Evolutionary conservation across 2,329 filamentous ascomycete genomes (phyloP).

Genomic region (Clonostachys chloroleuca): DNA sequence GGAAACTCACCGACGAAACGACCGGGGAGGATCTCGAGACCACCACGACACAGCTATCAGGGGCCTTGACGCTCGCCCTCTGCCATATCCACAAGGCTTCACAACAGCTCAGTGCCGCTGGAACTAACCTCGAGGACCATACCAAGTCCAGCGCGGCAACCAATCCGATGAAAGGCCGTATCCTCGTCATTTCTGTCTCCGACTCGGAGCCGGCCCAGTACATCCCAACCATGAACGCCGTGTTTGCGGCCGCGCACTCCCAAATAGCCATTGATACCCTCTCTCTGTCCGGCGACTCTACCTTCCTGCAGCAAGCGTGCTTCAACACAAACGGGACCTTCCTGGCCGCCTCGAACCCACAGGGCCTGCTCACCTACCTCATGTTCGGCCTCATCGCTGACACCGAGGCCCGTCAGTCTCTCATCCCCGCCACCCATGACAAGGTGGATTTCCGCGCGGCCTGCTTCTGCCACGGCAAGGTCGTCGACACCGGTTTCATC

Average conservation of each 20-base stretch:
- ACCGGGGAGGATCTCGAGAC: slow-evolving; percentile 60
- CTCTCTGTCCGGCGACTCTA: slow-evolving; percentile 78
- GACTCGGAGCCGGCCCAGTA: slow-evolving; percentile 85
- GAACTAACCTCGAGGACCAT: slow-evolving; percentile 31
- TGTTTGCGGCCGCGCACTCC: slow-evolving; percentile 88
- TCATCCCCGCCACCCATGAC: slow-evolving; percentile 77
- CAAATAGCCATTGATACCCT: slow-evolving; percentile 90
- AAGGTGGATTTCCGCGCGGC: slow-evolving; percentile 96
- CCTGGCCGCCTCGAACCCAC: slow-evolving; percentile 48
- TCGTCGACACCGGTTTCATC: slow-evolving; percentile 90
- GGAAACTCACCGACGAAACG: slow-evolving; percentile 67
- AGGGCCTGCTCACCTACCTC: slow-evolving; percentile 82
- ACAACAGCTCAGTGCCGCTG: slow-evolving; percentile 57
- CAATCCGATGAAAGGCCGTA: slow-evolving; percentile 48
- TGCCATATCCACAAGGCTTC: slow-evolving; percentile 84
- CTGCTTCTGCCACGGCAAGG: slow-evolving; percentile 90
- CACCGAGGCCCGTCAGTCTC: slow-evolving; percentile 46
- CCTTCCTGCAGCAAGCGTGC: slow-evolving; percentile 88
- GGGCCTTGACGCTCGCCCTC: slow-evolving; percentile 84
- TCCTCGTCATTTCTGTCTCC: slow-evolving; percentile 86
- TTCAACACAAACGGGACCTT: slow-evolving; percentile 58
- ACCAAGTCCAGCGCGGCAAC: slow-evolving; percentile 23
- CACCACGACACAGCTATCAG: slow-evolving; percentile 82
- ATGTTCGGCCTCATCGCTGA: slow-evolving; percentile 88
- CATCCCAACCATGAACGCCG: slow-evolving; percentile 97